Evolutionary conservation across 1,284 basidiomycete genomes (phyloP).

Genomic region (Pisolithus thermaeus): DNA sequence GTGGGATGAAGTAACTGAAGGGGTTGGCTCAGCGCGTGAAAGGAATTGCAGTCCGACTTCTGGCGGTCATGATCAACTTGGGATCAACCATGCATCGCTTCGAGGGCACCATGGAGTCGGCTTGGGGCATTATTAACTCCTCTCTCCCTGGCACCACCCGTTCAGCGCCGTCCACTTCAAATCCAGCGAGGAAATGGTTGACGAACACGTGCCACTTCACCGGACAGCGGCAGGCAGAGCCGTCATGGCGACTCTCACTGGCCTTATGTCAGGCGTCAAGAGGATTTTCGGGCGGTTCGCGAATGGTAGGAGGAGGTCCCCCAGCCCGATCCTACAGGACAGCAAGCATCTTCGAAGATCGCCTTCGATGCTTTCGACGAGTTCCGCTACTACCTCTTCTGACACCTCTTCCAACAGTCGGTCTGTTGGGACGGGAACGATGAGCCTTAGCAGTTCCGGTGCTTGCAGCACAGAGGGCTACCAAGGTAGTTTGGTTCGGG

Average conservation of each 20-base stretch:
- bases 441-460: background rate
- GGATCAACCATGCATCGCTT: background rate
- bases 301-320: background rate
- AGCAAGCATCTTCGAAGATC: background rate
- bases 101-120: background rate
- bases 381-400: background rate
- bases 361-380: background rate
- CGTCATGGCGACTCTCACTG: background rate
- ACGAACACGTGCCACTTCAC: background rate
- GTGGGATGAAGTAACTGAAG: constrained; percentile 4
- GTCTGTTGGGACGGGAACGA: background rate
- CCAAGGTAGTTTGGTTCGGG: background rate
- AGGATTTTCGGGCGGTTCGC: background rate
- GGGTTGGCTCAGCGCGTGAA: background rate
- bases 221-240: background rate
- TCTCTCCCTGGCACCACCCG: background rate
- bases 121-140: background rate
- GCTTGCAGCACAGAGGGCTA: background rate
- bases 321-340: too few relatives aligned
- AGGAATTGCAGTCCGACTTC: background rate
- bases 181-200: background rate
- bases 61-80: background rate
- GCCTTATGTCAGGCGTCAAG: background rate
- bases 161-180: background rate
- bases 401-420: background rate